Percentiles rank a stretch among this genome's conserved stretches.
Evolutionary conservation across 495 filamentous ascomycete species (phyloP).

Genomic region (Aspergillus biplanus): DNA sequence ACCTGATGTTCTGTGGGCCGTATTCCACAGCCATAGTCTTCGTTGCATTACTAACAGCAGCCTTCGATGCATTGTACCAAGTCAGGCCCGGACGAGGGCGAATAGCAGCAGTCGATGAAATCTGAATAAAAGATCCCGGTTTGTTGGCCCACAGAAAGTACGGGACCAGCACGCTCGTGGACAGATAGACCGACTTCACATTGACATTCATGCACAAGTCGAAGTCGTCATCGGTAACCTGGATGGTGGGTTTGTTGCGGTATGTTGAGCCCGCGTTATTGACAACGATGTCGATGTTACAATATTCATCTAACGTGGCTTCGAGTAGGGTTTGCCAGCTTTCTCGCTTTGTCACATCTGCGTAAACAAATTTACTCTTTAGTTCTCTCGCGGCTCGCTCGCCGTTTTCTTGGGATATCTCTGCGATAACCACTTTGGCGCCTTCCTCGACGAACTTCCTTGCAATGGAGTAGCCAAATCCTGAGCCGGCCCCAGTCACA

Average conservation of each 20-base stretch:
- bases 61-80: conserved; percentile 69
- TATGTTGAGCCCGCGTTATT: conserved; percentile 44
- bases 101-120: conserved; percentile 59
- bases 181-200: conserved; percentile 59
- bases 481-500: conserved; percentile 49
- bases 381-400: conserved; percentile 28
- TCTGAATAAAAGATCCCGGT: conserved; percentile 61
- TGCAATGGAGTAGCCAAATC: conserved; percentile 58
- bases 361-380: conserved; percentile 25
- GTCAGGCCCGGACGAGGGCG: conserved; percentile 63
- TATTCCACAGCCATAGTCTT: conserved; percentile 67
- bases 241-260: conserved; percentile 48
- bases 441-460: conserved; percentile 56
- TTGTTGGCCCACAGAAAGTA: conserved; percentile 54
- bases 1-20: conserved; percentile 60
- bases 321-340: conserved; percentile 31
- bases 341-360: conserved; percentile 33
- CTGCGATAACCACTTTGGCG: conserved; percentile 55
- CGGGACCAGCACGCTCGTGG: conserved; percentile 56
- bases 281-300: conserved; percentile 41
- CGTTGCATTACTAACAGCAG: conserved; percentile 58
- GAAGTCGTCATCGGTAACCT: conserved; percentile 65
- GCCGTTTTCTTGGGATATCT: conserved; percentile 44
- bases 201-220: conserved; percentile 63
- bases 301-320: conserved; percentile 31